phyloP scores from a whole-genome alignment of 148 eudicot genomes.

The Talinum fruticosum region DNA sequence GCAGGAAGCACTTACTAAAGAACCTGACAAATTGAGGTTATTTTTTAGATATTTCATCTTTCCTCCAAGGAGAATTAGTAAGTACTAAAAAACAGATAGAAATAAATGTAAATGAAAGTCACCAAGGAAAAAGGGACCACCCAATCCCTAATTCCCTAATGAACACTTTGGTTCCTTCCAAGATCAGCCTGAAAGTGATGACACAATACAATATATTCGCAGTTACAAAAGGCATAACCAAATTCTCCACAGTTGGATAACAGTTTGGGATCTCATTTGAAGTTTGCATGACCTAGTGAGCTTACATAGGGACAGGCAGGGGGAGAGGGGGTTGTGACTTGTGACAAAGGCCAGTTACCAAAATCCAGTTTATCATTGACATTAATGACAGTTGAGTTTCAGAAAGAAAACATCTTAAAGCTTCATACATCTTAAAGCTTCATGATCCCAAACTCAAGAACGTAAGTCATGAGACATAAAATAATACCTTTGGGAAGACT shows the following conservation, averaged over 20 bases:
- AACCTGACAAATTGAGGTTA: not conserved
- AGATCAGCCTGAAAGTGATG: not conserved
- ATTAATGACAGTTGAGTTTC: no score
- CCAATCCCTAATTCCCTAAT: no score
- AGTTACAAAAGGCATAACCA: not conserved
- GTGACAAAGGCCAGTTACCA: not conserved
- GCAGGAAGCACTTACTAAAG: not conserved
- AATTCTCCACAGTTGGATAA: not conserved
- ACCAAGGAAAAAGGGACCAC: not conserved
- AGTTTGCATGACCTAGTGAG: not conserved
- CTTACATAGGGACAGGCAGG: not conserved
- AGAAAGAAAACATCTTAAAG: no score
- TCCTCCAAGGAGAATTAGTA: not conserved
- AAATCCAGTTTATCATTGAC: no score
- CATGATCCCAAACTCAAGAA: no score
- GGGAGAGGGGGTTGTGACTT: no score
- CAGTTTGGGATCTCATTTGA: not conserved
- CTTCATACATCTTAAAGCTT: no score
- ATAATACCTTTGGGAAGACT: conserved; percentile 79
- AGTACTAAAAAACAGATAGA: not conserved
- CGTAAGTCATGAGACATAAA: not conserved
- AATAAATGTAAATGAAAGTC: not conserved
- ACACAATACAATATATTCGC: no score
- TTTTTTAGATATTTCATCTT: not conserved
- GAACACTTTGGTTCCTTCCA: not conserved